Evolutionary conservation across 495 filamentous ascomycete species (phyloP), one percentile per base, ranked within the genome.

Genomic region (Tuber magnatum): DNA sequence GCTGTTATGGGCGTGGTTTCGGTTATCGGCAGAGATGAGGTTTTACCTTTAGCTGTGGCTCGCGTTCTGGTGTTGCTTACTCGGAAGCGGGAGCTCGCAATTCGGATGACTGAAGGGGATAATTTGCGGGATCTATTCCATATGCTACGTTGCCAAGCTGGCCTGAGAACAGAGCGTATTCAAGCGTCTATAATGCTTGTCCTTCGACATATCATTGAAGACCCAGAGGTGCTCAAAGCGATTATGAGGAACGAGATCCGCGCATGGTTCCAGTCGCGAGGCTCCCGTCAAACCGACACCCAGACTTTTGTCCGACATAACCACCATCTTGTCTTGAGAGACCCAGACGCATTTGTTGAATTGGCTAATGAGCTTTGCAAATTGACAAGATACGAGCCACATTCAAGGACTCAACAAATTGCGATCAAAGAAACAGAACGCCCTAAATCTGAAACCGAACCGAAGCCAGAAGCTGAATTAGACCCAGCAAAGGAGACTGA

Each of bases 181-280:
- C 92, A 92, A 80, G 90, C 91, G 78, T 88, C 90, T 14, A 90
- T 98, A 73, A 91, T 98, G 88, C 85, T 96, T 38, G 90, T 98
- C 69, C 85, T 99, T 70, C 90, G 96, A 38, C 95, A 99, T 81
- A 91, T 98, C 24, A 88, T 97, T 56, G 95, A 99, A 84, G 96
- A 99, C 80, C 93, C 95, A 72, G 89, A 93, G 70, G 94, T 91
- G 0, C 87, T 97, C 51, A 93, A 92, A 71, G 92, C 97, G 80
- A 90, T 97, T 80, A 97, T 99, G 93, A 87, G 91, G 73, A 91
- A 91, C 51, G 95, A 98, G 80, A 97, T 99, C 80, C 88, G 90
- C 73, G 83, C 89, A 32, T 90, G 87, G 81, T 91, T 97, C 74
- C 87, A 92, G 74, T 84, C 85, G 14, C 82, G 83, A 41, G 78